Evolutionary conservation across 2,329 filamentous ascomycete species (phyloP).

Genomic region (Epichloe uncinata): DNA sequence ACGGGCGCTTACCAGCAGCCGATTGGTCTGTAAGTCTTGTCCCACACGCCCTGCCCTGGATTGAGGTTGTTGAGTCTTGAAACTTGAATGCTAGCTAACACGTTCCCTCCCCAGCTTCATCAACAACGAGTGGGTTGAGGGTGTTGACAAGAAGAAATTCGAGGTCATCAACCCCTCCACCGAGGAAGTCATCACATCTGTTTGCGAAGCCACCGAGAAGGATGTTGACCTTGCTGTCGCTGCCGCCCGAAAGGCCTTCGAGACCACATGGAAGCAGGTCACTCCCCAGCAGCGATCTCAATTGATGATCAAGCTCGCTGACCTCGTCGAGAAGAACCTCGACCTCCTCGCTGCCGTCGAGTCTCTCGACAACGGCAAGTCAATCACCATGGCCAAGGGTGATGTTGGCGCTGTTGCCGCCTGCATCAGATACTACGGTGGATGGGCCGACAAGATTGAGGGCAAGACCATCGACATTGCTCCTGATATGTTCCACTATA

Average conservation of each 20-base stretch:
- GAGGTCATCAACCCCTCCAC: conserved; percentile 82
- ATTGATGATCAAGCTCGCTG: conserved; percentile 62
- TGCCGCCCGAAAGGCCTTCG: conserved; percentile 76
- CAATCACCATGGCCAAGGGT: conserved; percentile 59
- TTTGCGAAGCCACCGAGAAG: conserved; percentile 79
- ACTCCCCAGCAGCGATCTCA: conserved; percentile 59
- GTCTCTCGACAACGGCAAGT: conserved; percentile 81
- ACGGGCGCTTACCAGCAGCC: conserved; percentile 47
- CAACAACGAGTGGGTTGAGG: conserved; percentile 76
- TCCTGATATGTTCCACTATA: conserved; percentile 73
- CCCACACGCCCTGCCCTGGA: neutral
- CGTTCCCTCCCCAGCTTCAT: conserved; percentile 49
- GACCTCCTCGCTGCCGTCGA: conserved; percentile 71
- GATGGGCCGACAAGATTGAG: conserved; percentile 84
- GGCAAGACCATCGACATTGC: conserved; percentile 76
- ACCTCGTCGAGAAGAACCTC: conserved; percentile 64
- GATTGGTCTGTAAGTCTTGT: conserved; percentile 42
- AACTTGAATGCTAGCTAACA: neutral
- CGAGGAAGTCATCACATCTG: conserved; percentile 72
- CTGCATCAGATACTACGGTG: conserved; percentile 62
- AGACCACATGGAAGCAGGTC: conserved; percentile 54
- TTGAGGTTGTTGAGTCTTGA: neutral
- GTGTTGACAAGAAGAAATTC: conserved; percentile 77
- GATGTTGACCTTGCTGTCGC: conserved; percentile 69
- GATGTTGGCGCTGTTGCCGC: conserved; percentile 57